Conservation (phyloP, 2,329 filamentous ascomycete species). For the Zopfia rhizophila region DNA sequence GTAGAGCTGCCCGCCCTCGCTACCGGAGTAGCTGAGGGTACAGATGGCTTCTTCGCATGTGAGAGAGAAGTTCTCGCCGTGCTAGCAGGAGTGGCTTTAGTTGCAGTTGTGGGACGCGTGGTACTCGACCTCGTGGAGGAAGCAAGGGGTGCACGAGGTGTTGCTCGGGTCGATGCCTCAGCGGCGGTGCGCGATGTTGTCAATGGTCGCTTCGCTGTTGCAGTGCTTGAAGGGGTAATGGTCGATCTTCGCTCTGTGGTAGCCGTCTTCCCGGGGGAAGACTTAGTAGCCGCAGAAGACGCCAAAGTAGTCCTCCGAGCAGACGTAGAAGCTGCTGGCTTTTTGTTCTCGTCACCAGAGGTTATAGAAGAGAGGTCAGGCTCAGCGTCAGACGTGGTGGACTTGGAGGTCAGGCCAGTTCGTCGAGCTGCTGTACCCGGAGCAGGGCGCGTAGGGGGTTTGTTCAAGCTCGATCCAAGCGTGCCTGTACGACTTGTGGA, state of each 20-base stretch:
- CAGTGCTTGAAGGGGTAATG: constrained; percentile 23
- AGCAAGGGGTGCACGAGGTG: constrained; percentile 41
- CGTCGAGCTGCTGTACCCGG: constrained; percentile 36
- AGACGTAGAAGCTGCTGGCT: constrained; percentile 21
- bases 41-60: constrained; percentile 44
- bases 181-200: constrained; percentile 37
- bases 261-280: constrained; percentile 37
- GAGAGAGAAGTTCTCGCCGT: constrained; percentile 32
- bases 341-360: constrained; percentile 50
- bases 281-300: constrained; percentile 28
- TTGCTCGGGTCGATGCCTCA: constrained; percentile 34
- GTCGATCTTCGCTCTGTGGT: constrained; percentile 22
- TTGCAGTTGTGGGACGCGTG: constrained; percentile 35
- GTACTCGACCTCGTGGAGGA: constrained; percentile 30
- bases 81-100: constrained; percentile 30
- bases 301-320: constrained; percentile 37
- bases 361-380: constrained; percentile 46
- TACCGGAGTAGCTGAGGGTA: constrained; percentile 25
- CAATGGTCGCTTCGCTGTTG: constrained; percentile 41
- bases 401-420: constrained; percentile 32
- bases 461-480: constrained; percentile 44
- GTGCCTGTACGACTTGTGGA: constrained; percentile 38
- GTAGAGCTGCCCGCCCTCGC: constrained; percentile 16
- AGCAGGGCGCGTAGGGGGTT: constrained; percentile 48
- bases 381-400: constrained; percentile 42